A percentile compares a stretch with the other conserved stretches of the same genome.
These are phyloP conservation scores for Coniochaeta sp. DNA, from an alignment of 2,329 filamentous ascomycete species.

Conservation along the genomic window DNA sequence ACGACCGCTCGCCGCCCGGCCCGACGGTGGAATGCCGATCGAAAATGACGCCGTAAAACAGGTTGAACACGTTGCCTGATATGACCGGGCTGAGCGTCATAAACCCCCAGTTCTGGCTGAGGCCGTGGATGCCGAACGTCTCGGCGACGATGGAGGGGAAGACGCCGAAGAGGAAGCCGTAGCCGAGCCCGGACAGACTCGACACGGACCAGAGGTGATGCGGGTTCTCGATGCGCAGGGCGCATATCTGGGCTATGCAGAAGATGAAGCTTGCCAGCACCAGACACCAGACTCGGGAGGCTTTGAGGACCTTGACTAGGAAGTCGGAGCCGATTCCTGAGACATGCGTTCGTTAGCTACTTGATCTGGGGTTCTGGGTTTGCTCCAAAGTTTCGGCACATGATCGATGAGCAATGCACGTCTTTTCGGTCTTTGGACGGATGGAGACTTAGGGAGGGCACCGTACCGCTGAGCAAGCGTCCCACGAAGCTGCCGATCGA, in stretches of 20 bases:
- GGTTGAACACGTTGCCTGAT: conserved; percentile 85
- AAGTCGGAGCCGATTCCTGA: conserved; percentile 80
- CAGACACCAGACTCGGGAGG: conserved; percentile 87
- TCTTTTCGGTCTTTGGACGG: not conserved
- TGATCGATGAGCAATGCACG: not conserved
- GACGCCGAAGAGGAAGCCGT: conserved; percentile 90
- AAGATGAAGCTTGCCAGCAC: conserved; percentile 73
- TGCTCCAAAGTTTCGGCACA: conserved; percentile 16
- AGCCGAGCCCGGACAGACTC: conserved; percentile 76
- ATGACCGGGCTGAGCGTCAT: conserved; percentile 87
- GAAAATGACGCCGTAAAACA: conserved; percentile 80
- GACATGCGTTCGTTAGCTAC: not conserved
- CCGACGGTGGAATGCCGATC: conserved; percentile 70
- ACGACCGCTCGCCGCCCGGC: conserved; percentile 63
- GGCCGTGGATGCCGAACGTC: conserved; percentile 79
- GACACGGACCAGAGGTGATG: conserved; percentile 72
- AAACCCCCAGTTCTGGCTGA: conserved; percentile 93
- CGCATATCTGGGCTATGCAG: conserved; percentile 68
- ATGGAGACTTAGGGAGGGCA: not conserved
- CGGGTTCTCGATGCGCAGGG: conserved; percentile 69
- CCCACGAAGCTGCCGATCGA: conserved; percentile 82
- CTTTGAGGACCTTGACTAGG: conserved; percentile 71
- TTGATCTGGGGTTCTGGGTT: not conserved
- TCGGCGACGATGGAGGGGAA: conserved; percentile 87
- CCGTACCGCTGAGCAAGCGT: conserved; percentile 65